Percentiles rank a stretch among this genome's conserved stretches.
These are phyloP conservation scores for Phlegmacium glaucopus DNA, from an alignment of 768 basidiomycete species.

Conservation along the genomic window DNA sequence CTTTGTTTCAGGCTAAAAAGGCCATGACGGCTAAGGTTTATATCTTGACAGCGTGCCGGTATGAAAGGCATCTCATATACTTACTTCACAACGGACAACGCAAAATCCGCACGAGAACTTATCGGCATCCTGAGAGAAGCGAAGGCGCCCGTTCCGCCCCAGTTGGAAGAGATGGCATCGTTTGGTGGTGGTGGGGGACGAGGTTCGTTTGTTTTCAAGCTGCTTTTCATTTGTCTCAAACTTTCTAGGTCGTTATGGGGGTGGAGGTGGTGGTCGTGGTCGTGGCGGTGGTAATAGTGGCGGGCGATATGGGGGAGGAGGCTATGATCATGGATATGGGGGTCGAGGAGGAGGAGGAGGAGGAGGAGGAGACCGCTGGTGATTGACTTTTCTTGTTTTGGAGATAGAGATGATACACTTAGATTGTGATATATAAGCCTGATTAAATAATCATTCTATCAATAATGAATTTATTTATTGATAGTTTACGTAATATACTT, in stretches of 20 bases:
- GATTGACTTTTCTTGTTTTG: conserved; percentile 2
- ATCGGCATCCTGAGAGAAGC: conserved; percentile 84
- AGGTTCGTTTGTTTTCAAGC: conserved; percentile 32
- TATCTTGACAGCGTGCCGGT: conserved; percentile 68
- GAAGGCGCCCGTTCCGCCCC: conserved; percentile 80
- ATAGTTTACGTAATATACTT: too few relatives aligned
- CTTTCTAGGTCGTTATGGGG: conserved; percentile 56
- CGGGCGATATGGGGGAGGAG: conserved; percentile 37
- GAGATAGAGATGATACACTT: too few relatives aligned
- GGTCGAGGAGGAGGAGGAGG: conserved; percentile 43
- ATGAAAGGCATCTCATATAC: conserved; percentile 91
- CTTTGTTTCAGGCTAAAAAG: background rate
- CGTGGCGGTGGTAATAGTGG: conserved; percentile 37
- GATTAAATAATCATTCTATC: conserved; percentile 1
- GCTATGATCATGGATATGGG: conserved; percentile 42
- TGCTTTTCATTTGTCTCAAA: conserved; percentile 4
- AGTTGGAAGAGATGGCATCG: conserved; percentile 90
- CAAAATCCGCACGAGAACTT: conserved; percentile 91
- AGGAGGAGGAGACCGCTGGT: conserved; percentile 39
- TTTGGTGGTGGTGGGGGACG: conserved; percentile 80
- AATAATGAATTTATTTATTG: background rate
- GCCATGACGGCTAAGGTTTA: conserved; percentile 13
- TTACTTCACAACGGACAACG: conserved; percentile 96
- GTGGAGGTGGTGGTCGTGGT: conserved; percentile 32
- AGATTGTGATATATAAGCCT: too few relatives aligned